Base-by-base conservation (phyloP, 2,329 filamentous ascomycete species). In the Raffaelea arxii region DNA sequence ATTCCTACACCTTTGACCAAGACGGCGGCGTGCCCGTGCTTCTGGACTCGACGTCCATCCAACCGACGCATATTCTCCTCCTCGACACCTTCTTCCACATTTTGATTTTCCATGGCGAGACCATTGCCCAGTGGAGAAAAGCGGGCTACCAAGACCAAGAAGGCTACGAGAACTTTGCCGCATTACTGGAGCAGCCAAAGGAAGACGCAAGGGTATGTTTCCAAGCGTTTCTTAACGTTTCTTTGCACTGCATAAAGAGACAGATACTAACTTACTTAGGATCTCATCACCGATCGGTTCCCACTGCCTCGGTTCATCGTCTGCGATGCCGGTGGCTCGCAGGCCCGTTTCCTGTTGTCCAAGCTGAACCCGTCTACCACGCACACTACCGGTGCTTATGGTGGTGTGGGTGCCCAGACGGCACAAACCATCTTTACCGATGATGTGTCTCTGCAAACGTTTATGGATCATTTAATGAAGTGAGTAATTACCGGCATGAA, bases 391-490 rank as follows among this genome's bases (percentile, higher is more conserved):
- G 87, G 88, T 45, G 85, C 86, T 12, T 97, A 95, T 60, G 92
- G 92, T 47, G 90, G 89, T 51, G 86, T 91, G 42, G 81, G 85
- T 25, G 76, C 78, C 3, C 86, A 91, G 59, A 90, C 85, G 41
- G 90, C 91, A 9, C 92, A 98, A 67, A 98, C 92, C 5, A 98
- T 98, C 58, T 98, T 98, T 69, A 98, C 92, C 1, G 92, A 98
- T 60, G 92, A 98, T 65, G 92, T 98, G 46, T 96, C 89, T 46
- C 71, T 98, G 61, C 91, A 97, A 67, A 97, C 91, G 2, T 98
- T 98, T 63, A 98, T 98, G 92, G 92, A 98, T 59, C 90, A 97
- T 68, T 72, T 98, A 63, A 98, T 98, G 92, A 98, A 98, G 87
- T 90, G 74, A 68, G 83, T 74, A 48, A 21, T 14, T 23, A 24